Evolutionary conservation across 768 basidiomycete genomes (phyloP).

Genomic region (Suillus ampliporus): DNA sequence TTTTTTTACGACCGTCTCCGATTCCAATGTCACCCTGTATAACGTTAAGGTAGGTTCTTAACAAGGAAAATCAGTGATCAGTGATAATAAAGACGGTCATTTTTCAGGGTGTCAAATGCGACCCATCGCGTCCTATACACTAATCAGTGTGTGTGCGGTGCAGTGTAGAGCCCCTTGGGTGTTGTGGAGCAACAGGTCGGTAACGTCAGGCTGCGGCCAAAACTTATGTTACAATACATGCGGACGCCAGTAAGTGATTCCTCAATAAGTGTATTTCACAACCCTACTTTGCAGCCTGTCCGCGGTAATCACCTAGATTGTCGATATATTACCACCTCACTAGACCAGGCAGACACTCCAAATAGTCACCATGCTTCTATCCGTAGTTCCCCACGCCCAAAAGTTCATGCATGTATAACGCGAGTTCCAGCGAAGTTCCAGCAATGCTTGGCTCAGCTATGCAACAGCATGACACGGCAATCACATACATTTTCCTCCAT

Average conservation of each 20-base stretch:
- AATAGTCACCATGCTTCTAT: constrained; percentile 47
- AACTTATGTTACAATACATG: constrained; percentile 27
- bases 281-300: constrained; percentile 36
- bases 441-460: constrained; percentile 29
- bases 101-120: constrained; percentile 12
- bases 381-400: background rate
- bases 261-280: constrained; percentile 44
- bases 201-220: constrained; percentile 37
- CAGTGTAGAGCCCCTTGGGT: constrained; percentile 63
- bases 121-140: constrained; percentile 23
- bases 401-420: constrained; percentile 14
- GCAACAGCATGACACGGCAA: constrained; percentile 22
- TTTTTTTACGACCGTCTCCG: background rate
- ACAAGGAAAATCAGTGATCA: constrained; percentile 7
- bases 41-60: constrained; percentile 1
- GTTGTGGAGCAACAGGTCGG: constrained; percentile 15
- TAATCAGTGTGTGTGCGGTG: constrained; percentile 62
- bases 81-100: constrained; percentile 9
- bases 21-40: background rate
- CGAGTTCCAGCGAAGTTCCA: constrained; percentile 31
- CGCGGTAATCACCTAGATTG: constrained; percentile 48
- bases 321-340: constrained; percentile 92
- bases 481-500: background rate
- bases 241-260: constrained; percentile 38
- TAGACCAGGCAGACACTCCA: constrained; percentile 73